Conservation (phyloP, 176 grass and related monocot species). For the Carex parvula region DNA sequence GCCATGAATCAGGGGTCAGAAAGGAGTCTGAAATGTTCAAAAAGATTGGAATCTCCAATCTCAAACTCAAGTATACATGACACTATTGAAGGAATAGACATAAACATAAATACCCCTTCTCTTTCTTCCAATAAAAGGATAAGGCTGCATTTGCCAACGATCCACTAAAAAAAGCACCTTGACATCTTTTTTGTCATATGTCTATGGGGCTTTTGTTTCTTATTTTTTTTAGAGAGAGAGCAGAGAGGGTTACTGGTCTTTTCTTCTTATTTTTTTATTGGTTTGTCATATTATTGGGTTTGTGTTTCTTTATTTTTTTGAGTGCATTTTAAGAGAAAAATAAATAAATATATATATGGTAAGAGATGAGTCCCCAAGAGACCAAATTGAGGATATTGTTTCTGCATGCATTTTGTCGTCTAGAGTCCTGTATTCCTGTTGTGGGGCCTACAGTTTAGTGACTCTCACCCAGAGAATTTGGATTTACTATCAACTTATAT, state of each 20-base stretch:
- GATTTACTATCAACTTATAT: slow-evolving; percentile 14
- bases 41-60: slow-evolving; percentile 41
- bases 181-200: slow-evolving; percentile 58
- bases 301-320: slow-evolving; percentile 7
- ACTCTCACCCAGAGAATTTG: slow-evolving; percentile 14
- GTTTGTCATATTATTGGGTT: slow-evolving; percentile 19
- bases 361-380: not conserved
- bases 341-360: not conserved
- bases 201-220: slow-evolving; percentile 41
- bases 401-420: slow-evolving; percentile 8
- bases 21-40: slow-evolving; percentile 49
- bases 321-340: slow-evolving; percentile 1
- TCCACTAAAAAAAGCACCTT: slow-evolving; percentile 54
- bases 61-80: slow-evolving; percentile 49
- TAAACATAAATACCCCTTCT: slow-evolving; percentile 42
- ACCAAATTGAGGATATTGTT: not conserved
- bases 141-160: slow-evolving; percentile 48
- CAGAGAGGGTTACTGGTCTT: not conserved
- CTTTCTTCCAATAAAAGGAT: slow-evolving; percentile 54
- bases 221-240: slow-evolving; percentile 16
- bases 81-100: slow-evolving; percentile 53
- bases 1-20: slow-evolving; percentile 47
- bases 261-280: slow-evolving; percentile 14
- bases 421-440: not conserved
- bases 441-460: slow-evolving; percentile 2